These are phyloP conservation scores for Amesomyces nigricolor DNA, from an alignment of 2,329 filamentous ascomycete species.

Conservation along the genomic window DNA sequence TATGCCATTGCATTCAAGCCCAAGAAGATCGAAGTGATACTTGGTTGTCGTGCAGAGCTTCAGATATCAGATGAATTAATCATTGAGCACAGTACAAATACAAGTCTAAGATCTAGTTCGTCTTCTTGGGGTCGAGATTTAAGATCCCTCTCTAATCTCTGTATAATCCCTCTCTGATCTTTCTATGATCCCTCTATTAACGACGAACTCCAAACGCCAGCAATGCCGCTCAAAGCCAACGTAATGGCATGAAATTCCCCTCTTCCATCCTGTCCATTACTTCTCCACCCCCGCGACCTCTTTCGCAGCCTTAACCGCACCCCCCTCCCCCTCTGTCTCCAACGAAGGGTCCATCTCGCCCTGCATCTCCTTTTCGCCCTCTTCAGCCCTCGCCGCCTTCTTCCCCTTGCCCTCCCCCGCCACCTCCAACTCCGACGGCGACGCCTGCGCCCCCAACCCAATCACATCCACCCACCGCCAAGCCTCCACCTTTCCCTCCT, in stretches of 20 bases:
- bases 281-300: not conserved
- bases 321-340: constrained; percentile 4
- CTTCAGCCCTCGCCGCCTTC: constrained; percentile 9
- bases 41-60: no score
- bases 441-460: constrained; percentile 38
- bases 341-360: constrained; percentile 21
- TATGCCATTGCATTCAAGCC: no score
- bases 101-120: no score
- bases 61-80: no score
- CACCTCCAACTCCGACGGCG: constrained; percentile 19
- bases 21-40: no score
- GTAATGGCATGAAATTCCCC: not conserved
- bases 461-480: constrained; percentile 52
- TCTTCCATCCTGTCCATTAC: not conserved
- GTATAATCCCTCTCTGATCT: no score
- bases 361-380: constrained; percentile 21
- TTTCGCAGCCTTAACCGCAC: not conserved
- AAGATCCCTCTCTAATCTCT: no score
- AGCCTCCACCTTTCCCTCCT: constrained; percentile 33
- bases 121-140: no score
- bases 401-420: not conserved
- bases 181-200: no score
- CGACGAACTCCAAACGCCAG: not conserved
- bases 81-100: no score
- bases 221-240: not conserved